Evolutionary conservation across 2,329 filamentous ascomycete species (phyloP), one percentile per base, ranked within the genome.

Genomic region (Clonostachys sp.): DNA sequence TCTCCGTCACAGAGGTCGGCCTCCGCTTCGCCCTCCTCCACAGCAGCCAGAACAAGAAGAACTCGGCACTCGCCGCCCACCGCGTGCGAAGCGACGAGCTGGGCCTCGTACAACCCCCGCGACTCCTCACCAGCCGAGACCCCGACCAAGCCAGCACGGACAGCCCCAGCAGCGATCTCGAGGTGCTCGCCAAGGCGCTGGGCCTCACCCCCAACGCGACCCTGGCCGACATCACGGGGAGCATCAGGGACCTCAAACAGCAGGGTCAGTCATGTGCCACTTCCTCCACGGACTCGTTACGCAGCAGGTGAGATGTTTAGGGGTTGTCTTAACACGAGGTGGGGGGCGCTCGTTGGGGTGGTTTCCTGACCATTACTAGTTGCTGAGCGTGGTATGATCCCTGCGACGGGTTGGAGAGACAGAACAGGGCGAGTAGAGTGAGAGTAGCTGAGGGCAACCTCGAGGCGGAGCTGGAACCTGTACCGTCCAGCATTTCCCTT

Each of bases 1-100:
- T 99, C 46, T 97, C 94, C 3, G 87, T 89, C 45, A 85, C 87
- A 5, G 94, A 99, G 69, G 92, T 97, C 9, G 82, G 87, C 47
- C 72, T 99, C 45, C 80, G 94, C 7, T 97, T 97, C 61, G 84
- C 77, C 30, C 87, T 96, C 46, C 70, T 96, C 42, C 52, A 57
- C 46, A 52, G 50, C 45, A 61, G 58, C 47, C 61, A 61, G 43
- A 53, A 50, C 44, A 50, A 48, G 17, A 51, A 52, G 24, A 51
- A 46, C 16, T 55, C 53, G 53, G 47, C 13, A 36, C 51, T 34
- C 38, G 54, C 17, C 48, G 49, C 9, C 51, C 53, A 2, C n/a
- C 14, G 13, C 18, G 24, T 4, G 24, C 24, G 24, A 30, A 30
- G 24, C 24, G 24, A 30, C 24, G 24, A 30, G 24, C 24, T 30